Evolutionary conservation across 73 alveolate species (phyloP).

Genomic region (Paramecium octaurelia): DNA sequence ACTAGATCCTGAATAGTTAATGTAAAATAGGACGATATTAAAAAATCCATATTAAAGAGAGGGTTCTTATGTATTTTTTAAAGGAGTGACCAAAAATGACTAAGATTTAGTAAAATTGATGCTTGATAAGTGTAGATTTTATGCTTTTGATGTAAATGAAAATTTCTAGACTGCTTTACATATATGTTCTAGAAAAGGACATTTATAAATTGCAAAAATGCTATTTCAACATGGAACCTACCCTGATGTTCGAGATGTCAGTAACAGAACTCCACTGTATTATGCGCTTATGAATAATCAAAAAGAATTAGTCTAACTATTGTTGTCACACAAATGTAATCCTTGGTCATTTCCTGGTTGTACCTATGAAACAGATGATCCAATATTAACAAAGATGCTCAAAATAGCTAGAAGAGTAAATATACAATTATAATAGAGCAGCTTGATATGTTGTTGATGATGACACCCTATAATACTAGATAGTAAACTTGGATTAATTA

Average conservation of each 20-base stretch:
- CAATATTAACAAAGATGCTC: not conserved
- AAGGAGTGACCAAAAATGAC: constrained; percentile 26
- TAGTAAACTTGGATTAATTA: not conserved
- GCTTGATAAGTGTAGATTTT: constrained; percentile 32
- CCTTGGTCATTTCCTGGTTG: constrained; percentile 22
- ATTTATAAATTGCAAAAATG: not conserved
- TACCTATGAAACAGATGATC: not conserved
- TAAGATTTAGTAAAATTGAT: constrained; percentile 11
- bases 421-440: not conserved
- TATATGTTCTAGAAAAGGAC: constrained; percentile 38
- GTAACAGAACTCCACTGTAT: constrained; percentile 15
- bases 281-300: not conserved
- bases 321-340: not conserved
- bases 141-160: constrained; percentile 48
- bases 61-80: constrained; percentile 41
- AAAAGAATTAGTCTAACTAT: not conserved
- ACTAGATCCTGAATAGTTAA: not conserved
- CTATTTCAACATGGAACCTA: not conserved
- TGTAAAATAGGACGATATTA: not conserved
- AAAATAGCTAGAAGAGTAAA: constrained; percentile 37
- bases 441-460: constrained; percentile 21
- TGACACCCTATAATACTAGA: constrained; percentile 7
- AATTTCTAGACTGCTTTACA: constrained; percentile 38
- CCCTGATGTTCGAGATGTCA: not conserved
- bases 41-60: constrained; percentile 39